phyloP scores from a whole-genome alignment of 73 alveolate species.

The Tetrahymena malaccensis region DNA sequence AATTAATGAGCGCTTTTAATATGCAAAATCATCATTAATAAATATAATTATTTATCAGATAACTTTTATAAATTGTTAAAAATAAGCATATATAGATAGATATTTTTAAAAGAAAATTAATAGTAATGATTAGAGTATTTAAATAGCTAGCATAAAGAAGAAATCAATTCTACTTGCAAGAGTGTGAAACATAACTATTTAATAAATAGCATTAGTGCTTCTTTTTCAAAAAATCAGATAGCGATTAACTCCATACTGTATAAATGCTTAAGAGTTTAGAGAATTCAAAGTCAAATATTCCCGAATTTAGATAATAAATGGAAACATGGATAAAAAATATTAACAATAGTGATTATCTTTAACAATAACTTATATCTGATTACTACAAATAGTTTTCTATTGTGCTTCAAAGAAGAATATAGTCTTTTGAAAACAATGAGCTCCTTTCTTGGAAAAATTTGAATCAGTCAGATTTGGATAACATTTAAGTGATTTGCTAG shows the following conservation, averaged over 20 bases:
- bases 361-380: background rate
- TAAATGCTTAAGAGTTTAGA: background rate
- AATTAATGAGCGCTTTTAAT: background rate
- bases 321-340: background rate
- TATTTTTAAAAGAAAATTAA: no score
- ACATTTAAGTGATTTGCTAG: background rate
- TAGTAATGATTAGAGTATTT: background rate
- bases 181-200: background rate
- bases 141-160: background rate
- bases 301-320: background rate
- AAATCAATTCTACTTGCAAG: background rate
- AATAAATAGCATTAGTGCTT: background rate
- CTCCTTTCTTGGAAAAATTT: background rate
- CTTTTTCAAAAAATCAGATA: background rate
- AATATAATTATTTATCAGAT: no score
- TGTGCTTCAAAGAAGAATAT: background rate
- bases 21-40: background rate
- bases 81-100: no score
- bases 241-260: background rate
- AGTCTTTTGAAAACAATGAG: background rate
- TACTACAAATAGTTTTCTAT: background rate
- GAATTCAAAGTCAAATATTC: background rate
- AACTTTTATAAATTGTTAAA: no score
- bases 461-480: background rate
- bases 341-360: background rate